Percentiles rank a stretch among this genome's conserved stretches.
phyloP scores from a whole-genome alignment of 1,284 basidiomycete genomes.

The Ceratobasidium papillatum region DNA sequence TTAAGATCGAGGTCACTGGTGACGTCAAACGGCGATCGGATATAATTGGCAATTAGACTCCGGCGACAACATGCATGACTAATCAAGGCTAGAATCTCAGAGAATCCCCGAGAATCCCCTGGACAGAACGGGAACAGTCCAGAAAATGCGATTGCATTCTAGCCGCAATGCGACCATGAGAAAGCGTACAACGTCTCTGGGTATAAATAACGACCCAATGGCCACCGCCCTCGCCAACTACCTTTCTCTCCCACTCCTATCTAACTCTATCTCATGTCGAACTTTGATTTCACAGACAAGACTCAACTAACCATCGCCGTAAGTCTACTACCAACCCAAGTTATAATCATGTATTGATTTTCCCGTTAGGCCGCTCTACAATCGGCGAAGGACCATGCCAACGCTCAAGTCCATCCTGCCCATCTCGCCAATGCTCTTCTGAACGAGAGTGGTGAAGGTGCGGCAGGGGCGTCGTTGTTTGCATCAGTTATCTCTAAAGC shows the following conservation, averaged over 20 bases:
- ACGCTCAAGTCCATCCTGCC: constrained; percentile 80
- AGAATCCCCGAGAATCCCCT: constrained; percentile 1
- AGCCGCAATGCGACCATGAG: constrained; percentile 18
- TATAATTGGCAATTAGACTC: neutral
- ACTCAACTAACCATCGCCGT: constrained; percentile 66
- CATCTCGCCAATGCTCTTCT: constrained; percentile 82
- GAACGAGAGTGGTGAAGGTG: constrained; percentile 60
- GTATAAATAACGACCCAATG: constrained; percentile 11
- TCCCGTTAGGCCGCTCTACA: constrained; percentile 65
- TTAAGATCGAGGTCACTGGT: constrained; percentile 13
- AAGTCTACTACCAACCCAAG: constrained; percentile 43
- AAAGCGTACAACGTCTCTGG: neutral
- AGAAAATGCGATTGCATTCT: constrained; percentile 34
- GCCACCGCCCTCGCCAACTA: neutral
- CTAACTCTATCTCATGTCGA: constrained; percentile 45
- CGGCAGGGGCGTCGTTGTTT: constrained; percentile 66
- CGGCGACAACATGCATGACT: neutral
- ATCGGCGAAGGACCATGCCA: constrained; percentile 82
- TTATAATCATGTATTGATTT: neutral
- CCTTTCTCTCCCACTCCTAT: neutral
- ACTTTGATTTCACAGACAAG: constrained; percentile 83
- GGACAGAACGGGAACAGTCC: constrained; percentile 12
- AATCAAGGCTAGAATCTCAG: neutral
- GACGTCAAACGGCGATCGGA: constrained; percentile 34
- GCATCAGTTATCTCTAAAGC: constrained; percentile 77